Percentiles rank a stretch among this genome's conserved stretches.
phyloP scores from a whole-genome alignment of 129 eudicot genomes.

The Arctium minus region DNA sequence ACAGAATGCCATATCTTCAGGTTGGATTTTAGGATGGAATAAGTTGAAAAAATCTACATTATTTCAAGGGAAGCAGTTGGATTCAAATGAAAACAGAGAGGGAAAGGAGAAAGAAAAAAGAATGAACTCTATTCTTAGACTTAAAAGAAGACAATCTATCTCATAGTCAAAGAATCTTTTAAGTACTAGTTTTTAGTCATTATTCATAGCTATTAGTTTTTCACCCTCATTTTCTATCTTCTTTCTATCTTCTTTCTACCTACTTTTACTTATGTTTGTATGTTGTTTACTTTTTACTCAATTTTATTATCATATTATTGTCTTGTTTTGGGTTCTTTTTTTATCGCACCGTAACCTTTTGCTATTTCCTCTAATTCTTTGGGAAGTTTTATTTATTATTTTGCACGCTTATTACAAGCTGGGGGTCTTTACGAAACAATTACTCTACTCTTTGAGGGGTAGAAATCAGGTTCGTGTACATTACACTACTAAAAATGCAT shows the following conservation, averaged over 20 bases:
- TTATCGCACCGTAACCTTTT: background rate
- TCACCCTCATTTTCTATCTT: too few relatives aligned
- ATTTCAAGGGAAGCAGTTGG: slow-evolving; percentile 31
- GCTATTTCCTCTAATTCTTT: background rate
- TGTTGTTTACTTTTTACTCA: background rate
- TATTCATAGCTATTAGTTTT: background rate
- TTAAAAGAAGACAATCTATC: slow-evolving; percentile 46
- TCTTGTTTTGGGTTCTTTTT: too few relatives aligned
- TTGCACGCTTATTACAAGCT: background rate
- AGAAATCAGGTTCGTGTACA: background rate
- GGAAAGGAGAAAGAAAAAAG: slow-evolving; percentile 29
- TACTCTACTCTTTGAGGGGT: background rate
- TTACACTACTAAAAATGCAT: background rate
- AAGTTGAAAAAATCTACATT: slow-evolving; percentile 47
- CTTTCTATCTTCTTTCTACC: too few relatives aligned
- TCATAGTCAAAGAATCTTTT: slow-evolving; percentile 10
- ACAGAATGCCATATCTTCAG: slow-evolving; percentile 34
- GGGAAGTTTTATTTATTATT: background rate
- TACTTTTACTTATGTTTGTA: background rate
- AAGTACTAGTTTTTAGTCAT: background rate
- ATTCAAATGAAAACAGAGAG: slow-evolving; percentile 37
- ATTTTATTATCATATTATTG: too few relatives aligned
- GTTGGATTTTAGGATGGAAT: slow-evolving; percentile 64
- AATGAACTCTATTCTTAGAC: slow-evolving; percentile 23
- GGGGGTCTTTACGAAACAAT: too few relatives aligned